Evolutionary conservation across 768 basidiomycete species (phyloP).

Genomic region (Tulasnella sp.): DNA sequence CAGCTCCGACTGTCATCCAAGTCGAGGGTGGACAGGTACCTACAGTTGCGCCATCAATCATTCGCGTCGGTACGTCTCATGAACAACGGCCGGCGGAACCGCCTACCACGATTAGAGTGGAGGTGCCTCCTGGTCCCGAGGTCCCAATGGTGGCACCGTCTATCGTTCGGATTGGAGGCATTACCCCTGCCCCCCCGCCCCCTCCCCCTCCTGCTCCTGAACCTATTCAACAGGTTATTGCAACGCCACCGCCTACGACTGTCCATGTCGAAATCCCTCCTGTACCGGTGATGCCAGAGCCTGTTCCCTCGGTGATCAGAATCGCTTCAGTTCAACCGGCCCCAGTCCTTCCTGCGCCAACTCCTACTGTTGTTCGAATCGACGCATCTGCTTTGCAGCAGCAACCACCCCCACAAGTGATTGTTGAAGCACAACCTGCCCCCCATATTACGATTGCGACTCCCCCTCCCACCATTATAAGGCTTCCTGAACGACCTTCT

Average conservation of each 20-base stretch:
- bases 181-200: neutral
- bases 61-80: slow-evolving; percentile 8
- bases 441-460: neutral
- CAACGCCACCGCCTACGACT: slow-evolving; percentile 8
- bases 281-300: neutral
- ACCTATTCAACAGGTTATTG: neutral
- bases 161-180: neutral
- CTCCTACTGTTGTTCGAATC: slow-evolving; percentile 4
- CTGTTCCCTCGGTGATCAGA: neutral
- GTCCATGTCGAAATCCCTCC: neutral
- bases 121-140: slow-evolving; percentile 5
- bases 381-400: slow-evolving; percentile 5
- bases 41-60: slow-evolving; percentile 9
- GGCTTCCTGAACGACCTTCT: neutral
- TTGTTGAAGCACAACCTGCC: neutral
- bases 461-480: slow-evolving; percentile 11
- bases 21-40: neutral
- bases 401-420: too few relatives aligned
- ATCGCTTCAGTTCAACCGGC: neutral
- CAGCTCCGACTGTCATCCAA: slow-evolving; percentile 1
- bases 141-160: neutral
- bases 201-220: neutral
- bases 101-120: neutral
- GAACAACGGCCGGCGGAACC: neutral
- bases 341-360: neutral